These are phyloP conservation scores for Lodderomyces parapsilosis DNA, from an alignment of 1,139 yeast species.

Conservation along the genomic window DNA sequence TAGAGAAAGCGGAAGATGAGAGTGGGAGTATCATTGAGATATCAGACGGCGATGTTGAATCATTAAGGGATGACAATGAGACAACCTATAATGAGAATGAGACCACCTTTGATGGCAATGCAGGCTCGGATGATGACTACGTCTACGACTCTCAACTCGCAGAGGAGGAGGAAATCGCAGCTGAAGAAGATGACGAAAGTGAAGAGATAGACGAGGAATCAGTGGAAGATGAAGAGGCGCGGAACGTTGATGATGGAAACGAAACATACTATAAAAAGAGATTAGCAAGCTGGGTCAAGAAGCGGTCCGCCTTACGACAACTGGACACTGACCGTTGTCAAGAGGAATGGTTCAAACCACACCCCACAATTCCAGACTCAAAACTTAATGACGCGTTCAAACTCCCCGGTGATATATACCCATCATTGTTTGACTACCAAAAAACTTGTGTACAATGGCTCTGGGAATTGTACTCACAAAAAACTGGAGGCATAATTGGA, in stretches of 20 bases:
- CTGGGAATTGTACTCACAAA: conserved; percentile 81
- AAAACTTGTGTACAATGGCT: conserved; percentile 85
- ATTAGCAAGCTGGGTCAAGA: conserved; percentile 55
- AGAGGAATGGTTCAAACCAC: conserved; percentile 71
- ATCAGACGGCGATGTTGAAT: conserved; percentile 15
- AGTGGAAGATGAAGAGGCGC: conserved; percentile 12
- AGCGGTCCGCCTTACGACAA: conserved; percentile 38
- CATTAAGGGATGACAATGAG: conserved; percentile 18
- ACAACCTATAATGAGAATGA: too few relatives aligned
- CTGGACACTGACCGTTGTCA: conserved; percentile 25
- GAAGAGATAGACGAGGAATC: conserved; percentile 15
- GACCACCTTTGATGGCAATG: too few relatives aligned
- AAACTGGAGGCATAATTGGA: conserved; percentile 92
- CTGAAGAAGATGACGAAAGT: conserved; percentile 20
- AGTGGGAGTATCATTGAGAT: conserved; percentile 22
- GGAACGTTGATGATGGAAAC: conserved; percentile 76
- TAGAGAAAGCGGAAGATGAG: conserved; percentile 10
- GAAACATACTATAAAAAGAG: conserved; percentile 61
- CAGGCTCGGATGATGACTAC: conserved; percentile 12
- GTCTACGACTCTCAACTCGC: conserved; percentile 1
- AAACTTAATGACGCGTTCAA: conserved; percentile 63
- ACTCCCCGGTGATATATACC: conserved; percentile 89
- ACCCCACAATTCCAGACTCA: conserved; percentile 78
- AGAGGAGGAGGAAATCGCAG: conserved; percentile 26
- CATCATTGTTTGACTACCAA: conserved; percentile 86